A percentile compares a stretch with the other conserved stretches of the same genome.
Evolutionary conservation across 208 protist species (phyloP).

Genomic region (Borovskyia barvae): DNA sequence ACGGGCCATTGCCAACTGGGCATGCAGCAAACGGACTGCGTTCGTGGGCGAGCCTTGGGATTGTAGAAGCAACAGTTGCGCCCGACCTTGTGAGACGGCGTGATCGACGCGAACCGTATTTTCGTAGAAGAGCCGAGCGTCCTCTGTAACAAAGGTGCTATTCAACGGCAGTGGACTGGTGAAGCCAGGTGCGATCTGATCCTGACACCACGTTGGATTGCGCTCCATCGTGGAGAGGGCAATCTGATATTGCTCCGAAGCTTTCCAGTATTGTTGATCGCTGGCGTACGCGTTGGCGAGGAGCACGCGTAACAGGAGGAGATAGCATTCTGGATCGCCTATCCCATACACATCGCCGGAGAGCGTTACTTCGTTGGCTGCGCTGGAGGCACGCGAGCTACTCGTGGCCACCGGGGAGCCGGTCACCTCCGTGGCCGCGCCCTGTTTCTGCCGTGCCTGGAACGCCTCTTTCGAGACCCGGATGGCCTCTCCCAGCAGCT

Average conservation of each 20-base stretch:
- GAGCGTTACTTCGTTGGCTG: not conserved
- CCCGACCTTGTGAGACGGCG: conserved; percentile 53
- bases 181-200: conserved; percentile 55
- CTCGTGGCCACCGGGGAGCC: not conserved
- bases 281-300: conserved; percentile 70
- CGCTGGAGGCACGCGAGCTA: not conserved
- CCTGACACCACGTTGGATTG: conserved; percentile 34
- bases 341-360: not conserved
- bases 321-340: conserved; percentile 15
- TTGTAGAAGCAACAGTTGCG: conserved; percentile 37
- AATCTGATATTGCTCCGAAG: conserved; percentile 52
- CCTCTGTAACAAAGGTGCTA: conserved; percentile 49
- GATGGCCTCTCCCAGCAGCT: conserved; percentile 47
- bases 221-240: conserved; percentile 33
- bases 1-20: conserved; percentile 57
- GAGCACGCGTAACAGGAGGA: conserved; percentile 52
- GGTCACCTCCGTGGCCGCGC: not conserved
- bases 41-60: conserved; percentile 27
- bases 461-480: conserved; percentile 20
- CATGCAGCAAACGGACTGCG: conserved; percentile 21
- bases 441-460: conserved; percentile 2
- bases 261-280: conserved; percentile 58
- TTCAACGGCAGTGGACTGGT: conserved; percentile 29
- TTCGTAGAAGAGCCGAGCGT: conserved; percentile 47
- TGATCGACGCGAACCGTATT: conserved; percentile 33